Base-by-base conservation (phyloP, 2,329 filamentous ascomycete species). In the Colletotrichum sp. region DNA sequence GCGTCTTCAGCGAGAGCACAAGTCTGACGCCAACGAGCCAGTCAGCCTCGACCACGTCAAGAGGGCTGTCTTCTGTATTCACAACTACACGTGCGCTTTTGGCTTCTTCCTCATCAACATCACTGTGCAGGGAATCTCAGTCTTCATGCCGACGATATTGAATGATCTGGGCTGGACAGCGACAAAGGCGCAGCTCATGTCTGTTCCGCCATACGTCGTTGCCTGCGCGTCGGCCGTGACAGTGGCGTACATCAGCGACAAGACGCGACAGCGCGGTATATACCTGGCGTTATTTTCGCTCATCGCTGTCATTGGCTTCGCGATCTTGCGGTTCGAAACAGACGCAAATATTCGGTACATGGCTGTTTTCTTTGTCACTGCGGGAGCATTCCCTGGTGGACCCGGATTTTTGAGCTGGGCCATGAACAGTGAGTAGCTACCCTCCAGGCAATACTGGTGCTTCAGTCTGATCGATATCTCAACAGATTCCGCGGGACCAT, bases 31-130 rank as follows among this genome's bases (percentile, higher is more conserved):
- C 13, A 83, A 87, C 67, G 88, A 90, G 80, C 84, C 86, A 66
- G 88, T 91, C 13, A 84, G 86, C 66, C 73, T 83, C 70, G 82
- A 82, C n/a, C 88, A 92, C 77, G 79, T 92, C 61, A 89, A 87
- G 83, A 82, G 85, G 34, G 89, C 89, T 6, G 80, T 92, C 22
- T 78, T 88, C 67, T 90, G 90, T 83, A 87, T 92, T 80, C 91
- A 91, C 83, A 92, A 91, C 83, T 89, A 90, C 80, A 88, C 91
- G 55, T 92, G 90, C 80, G 90, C 89, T 2, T 80, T 88, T 7
- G 90, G 90, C 8, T 92, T 92, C 85, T 90, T 92, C 83, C 84
- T 88, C 79, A 89, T 91, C 84, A 92, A 92, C 82, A 89, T 92
- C 79, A 91, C 90, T 1, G 90, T 92, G 3, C 90, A 92, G 77